Conservation (phyloP, 2,329 filamentous ascomycete species). For the Sphaerostilbella broomeana region DNA sequence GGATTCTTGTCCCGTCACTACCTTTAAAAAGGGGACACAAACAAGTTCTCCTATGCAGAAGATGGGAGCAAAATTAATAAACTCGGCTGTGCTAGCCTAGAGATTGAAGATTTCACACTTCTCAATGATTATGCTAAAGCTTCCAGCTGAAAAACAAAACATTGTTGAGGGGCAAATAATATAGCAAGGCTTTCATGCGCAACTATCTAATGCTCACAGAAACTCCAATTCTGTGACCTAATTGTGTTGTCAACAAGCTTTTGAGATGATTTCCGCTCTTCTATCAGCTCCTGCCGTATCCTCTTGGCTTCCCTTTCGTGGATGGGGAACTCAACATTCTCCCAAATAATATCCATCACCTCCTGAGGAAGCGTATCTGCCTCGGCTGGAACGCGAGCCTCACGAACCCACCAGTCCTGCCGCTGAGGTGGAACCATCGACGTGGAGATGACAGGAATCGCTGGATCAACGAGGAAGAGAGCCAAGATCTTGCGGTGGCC, state of each 20-base stretch:
- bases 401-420: constrained; percentile 28
- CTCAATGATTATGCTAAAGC: too few relatives aligned
- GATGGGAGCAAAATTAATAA: too few relatives aligned
- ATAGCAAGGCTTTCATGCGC: too few relatives aligned
- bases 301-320: constrained; percentile 18
- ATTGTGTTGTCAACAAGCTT: constrained; percentile 5
- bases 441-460: constrained; percentile 36
- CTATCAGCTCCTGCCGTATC: constrained; percentile 22
- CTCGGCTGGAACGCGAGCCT: neutral
- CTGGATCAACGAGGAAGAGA: constrained; percentile 55
- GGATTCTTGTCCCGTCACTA: too few relatives aligned
- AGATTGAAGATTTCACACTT: too few relatives aligned
- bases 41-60: too few relatives aligned
- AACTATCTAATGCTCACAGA: constrained; percentile 25
- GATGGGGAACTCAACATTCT: constrained; percentile 20
- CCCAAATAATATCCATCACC: constrained; percentile 17
- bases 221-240: constrained; percentile 13
- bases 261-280: constrained; percentile 19
- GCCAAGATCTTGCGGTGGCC: constrained; percentile 56
- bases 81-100: too few relatives aligned
- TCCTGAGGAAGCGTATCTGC: constrained; percentile 16
- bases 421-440: constrained; percentile 41
- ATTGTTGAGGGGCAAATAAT: too few relatives aligned
- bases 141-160: too few relatives aligned
- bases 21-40: too few relatives aligned